Base-by-base conservation (phyloP, 192 early-diverging fungal genomes). In the Phycomyces nitens region DNA sequence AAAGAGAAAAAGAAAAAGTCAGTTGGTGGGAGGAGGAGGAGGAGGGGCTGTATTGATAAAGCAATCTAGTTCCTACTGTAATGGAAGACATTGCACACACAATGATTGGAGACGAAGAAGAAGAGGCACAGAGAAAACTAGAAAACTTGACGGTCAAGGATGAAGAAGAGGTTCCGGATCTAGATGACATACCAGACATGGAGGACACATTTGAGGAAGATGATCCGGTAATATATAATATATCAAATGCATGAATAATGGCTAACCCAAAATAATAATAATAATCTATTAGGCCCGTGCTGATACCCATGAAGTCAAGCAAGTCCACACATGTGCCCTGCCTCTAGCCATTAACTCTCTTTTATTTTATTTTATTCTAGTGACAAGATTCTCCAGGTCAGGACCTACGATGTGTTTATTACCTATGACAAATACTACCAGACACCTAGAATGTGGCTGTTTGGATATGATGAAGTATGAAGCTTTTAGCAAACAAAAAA, bases 401-500 rank as follows among this genome's bases (percentile, higher is more conserved):
- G 97, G 65, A 99, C 97, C 14, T 99, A 99, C 68, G 97, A 99
- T 78, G 85, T 99, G 29, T 93, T 92, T 71, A 99, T 99, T 63
- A 96, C 95, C n/a, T 99, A 99, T 77, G 97, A 99, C 86, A 99
- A 99, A 75, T 97, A 97, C 74, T 98, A 97, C 74, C 95, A 97
- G 77, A 99, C 97, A 6, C 97, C 97, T 16, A 88, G 95, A 21
- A 88, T 99, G 60, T 98, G 89, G 88, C 82, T 99, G 58, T 96
- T 92, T 84, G 97, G 97, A 12, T 99, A 97, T 73, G 93, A 94
- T 78, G 95, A 96, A 79, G 81, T 85, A 71, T 34, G 29, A 5
- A 34, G 29, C 29, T n/a, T 29, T 12, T 26, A 26, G 14, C 15
- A n/a, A n/a, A n/a, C n/a, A n/a, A n/a, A n/a, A n/a, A n/a, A n/a